Conservation (phyloP, 805 yeast genomes). For the Candida silvicultrix region DNA sequence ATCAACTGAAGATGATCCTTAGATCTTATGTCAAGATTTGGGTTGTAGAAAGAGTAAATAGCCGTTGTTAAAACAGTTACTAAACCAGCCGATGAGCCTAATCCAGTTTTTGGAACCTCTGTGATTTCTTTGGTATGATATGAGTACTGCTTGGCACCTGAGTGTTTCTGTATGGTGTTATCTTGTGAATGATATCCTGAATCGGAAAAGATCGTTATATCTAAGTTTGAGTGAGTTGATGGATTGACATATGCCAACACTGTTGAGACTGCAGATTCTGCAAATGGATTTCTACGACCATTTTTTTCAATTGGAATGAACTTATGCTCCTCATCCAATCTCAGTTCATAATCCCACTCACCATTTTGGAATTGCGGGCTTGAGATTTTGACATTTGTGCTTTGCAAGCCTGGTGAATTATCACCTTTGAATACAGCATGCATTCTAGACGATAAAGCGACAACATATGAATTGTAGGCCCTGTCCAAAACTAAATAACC, state of each 20-base stretch:
- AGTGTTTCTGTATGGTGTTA: conserved; percentile 29
- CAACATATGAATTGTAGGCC: conserved; percentile 64
- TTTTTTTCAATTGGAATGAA: conserved; percentile 23
- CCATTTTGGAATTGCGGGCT: conserved; percentile 78
- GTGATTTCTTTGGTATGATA: conserved; percentile 56
- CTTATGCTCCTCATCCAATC: conserved; percentile 9
- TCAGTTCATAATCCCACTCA: conserved; percentile 52
- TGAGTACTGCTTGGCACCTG: conserved; percentile 40
- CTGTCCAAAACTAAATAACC: conserved; percentile 90
- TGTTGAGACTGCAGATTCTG: conserved; percentile 53
- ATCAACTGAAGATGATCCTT: conserved; percentile 29
- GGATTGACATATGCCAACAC: conserved; percentile 44
- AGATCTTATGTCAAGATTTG: conserved; percentile 26
- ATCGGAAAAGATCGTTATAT: conserved; percentile 72
- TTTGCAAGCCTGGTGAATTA: conserved; percentile 6
- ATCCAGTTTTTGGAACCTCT: conserved; percentile 85
- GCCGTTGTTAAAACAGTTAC: conserved; percentile 77
- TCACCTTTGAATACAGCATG: conserved; percentile 50
- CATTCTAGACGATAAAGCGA: conserved; percentile 87
- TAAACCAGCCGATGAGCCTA: conserved; percentile 94
- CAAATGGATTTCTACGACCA: conserved; percentile 59
- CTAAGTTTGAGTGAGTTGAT: conserved; percentile 25
- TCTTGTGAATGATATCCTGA: conserved; percentile 83
- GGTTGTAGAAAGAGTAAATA: conserved; percentile 41
- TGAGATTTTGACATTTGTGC: conserved; percentile 33